These are phyloP conservation scores for Ogataea naganishii DNA, from an alignment of 805 yeast genomes.

Conservation along the genomic window DNA sequence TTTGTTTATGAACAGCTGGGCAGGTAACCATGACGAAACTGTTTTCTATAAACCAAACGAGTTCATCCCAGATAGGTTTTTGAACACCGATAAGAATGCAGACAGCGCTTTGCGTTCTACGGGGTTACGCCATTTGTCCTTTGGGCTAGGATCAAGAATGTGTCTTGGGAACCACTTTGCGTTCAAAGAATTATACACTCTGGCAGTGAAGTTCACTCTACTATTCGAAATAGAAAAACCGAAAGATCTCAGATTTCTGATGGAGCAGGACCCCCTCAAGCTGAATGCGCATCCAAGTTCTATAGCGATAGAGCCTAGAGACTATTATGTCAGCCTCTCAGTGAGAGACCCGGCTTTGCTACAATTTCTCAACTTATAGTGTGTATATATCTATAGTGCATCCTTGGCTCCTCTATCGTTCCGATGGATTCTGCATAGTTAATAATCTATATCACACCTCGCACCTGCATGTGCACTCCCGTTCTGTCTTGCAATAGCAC, in stretches of 20 bases:
- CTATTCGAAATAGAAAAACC: conserved; percentile 43
- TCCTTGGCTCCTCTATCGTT: too few species aligned
- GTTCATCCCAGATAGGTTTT: conserved; percentile 48
- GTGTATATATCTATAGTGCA: too few species aligned
- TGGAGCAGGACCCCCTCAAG: conserved; percentile 43
- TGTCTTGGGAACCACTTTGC: conserved; percentile 67
- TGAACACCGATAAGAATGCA: conserved; percentile 21
- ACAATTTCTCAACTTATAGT: too few species aligned
- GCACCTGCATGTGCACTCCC: too few species aligned
- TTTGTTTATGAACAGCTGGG: conserved; percentile 58
- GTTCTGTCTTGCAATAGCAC: too few species aligned
- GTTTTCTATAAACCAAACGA: conserved; percentile 33
- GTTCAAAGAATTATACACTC: conserved; percentile 51
- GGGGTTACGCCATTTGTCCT: conserved; percentile 37
- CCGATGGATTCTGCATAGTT: too few species aligned
- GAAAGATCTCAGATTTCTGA: conserved; percentile 14
- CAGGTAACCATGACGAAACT: conserved; percentile 55
- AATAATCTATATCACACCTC: too few species aligned
- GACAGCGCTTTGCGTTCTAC: conserved; percentile 7
- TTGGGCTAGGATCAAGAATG: conserved; percentile 67
- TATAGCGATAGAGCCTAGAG: conserved; percentile 54
- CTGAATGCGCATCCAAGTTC: conserved; percentile 46
- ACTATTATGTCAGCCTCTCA: conserved; percentile 26
- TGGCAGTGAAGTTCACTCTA: conserved; percentile 44
- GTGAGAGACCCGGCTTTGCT: conserved; percentile 18